Evolutionary conservation across 441 rosid genomes (phyloP), one percentile per base, ranked within the genome.

Genomic region (Arabidopsis lyrata): DNA sequence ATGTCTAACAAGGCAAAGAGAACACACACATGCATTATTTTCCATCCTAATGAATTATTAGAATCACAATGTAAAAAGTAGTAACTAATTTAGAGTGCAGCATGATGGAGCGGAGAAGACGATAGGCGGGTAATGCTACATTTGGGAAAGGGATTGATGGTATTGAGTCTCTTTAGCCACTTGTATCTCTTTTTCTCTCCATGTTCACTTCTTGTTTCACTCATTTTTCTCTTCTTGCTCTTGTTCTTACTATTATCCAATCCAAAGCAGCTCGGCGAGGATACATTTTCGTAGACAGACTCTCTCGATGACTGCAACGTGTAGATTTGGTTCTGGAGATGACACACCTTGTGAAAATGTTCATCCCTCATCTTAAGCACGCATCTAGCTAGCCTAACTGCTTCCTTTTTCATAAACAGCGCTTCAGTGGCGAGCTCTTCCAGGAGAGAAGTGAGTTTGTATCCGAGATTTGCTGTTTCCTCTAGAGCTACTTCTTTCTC

Each of bases 321-420:
- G 29, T 73, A 53, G 41, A 73, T 63, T 50, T 72, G 73, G 70
- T 61, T 72, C 39, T 72, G 45, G 3, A 87, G 77, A 61, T 79
- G 22, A 45, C 16, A 22, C 2, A 81, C 76, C 24, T 80, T 81
- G 47, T 82, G 87, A 73, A 67, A 72, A 73, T 78, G 70, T 54
- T 85, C 93, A 65, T 88, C 91, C 38, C 84, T 90, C 89, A 86
- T 70, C 74, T 74, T 82, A 63, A 87, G 53, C 75, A 90, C 47
- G 58, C 78, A 67, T 32, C 83, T 76, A 0, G 88, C 85, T 1
- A 90, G 84, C 54, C 77, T 85, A 11, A 80, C 78, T 0, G 89
- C 91, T 77, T 84, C 86, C 29, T 73, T 81, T 73, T 77, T 87
- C 83, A 88, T 72, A 55, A 83, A 85, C 32, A 80, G 22, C 0